Percentiles rank a stretch among this genome's conserved stretches.
These are phyloP conservation scores for Nepenthes mirabilis DNA, from an alignment of 148 eudicot genomes.

Conservation along the genomic window DNA sequence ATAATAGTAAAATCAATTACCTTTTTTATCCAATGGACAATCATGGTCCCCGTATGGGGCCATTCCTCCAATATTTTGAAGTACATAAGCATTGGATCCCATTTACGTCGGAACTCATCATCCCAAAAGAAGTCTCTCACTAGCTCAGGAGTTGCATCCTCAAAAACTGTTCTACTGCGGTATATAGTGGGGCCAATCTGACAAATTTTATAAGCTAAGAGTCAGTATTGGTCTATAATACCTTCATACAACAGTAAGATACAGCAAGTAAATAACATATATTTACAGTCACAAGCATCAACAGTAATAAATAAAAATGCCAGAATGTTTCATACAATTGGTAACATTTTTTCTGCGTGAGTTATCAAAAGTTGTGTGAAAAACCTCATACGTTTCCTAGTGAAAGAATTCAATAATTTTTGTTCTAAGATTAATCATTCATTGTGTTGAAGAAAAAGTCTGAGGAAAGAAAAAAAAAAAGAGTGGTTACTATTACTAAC, in stretches of 20 bases:
- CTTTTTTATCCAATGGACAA: conserved; percentile 57
- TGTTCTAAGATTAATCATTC: too few species aligned
- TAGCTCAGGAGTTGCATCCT: conserved; percentile 48
- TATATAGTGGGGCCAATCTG: conserved; percentile 13
- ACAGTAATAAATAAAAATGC: too few species aligned
- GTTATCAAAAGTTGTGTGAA: too few species aligned
- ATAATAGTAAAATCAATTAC: conserved; percentile 10
- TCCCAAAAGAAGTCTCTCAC: conserved; percentile 62
- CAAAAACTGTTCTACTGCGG: conserved; percentile 37
- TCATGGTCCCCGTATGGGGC: conserved; percentile 33
- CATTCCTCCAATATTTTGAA: conserved; percentile 36
- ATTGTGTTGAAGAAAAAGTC: too few species aligned
- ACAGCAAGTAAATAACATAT: not conserved
- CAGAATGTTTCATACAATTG: not conserved
- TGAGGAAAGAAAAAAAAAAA: too few species aligned
- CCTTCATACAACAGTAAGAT: not conserved
- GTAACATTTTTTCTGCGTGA: not conserved
- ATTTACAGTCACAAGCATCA: not conserved
- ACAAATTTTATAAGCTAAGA: not conserved
- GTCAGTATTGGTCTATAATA: too few species aligned
- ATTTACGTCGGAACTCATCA: conserved; percentile 42
- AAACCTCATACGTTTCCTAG: too few species aligned
- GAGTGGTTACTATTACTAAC: too few species aligned
- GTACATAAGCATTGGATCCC: conserved; percentile 51
- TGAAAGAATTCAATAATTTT: too few species aligned